A percentile compares a stretch with the other conserved stretches of the same genome.
These are phyloP conservation scores for Trichoderma cornu-damae DNA, from an alignment of 2,329 filamentous ascomycete species.

Conservation along the genomic window DNA sequence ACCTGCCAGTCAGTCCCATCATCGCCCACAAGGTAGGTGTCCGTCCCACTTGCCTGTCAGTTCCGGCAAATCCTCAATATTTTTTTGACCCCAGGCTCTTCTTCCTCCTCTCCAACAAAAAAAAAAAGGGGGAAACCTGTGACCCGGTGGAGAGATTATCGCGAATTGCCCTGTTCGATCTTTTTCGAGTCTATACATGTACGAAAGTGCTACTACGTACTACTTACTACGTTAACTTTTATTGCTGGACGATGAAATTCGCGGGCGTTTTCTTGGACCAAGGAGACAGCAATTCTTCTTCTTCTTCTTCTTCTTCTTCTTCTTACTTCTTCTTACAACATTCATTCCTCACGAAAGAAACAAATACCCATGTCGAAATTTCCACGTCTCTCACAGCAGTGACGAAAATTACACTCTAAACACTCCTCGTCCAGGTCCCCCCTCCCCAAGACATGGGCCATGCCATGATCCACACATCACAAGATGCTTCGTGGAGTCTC, in stretches of 20 bases:
- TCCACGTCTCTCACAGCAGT: not conserved
- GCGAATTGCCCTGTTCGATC: no score
- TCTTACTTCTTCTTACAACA: no score
- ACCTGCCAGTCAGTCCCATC: not conserved
- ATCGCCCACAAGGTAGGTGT: not conserved
- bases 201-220: no score
- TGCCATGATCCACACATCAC: slow-evolving; percentile 6
- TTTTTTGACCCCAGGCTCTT: not conserved
- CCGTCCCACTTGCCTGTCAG: slow-evolving; percentile 16
- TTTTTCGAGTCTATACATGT: no score
- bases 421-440: not conserved
- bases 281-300: no score
- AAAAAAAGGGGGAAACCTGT: no score
- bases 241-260: no score
- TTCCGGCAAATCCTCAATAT: slow-evolving; percentile 13
- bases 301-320: no score
- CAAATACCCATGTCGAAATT: not conserved
- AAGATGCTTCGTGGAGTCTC: slow-evolving; percentile 1
- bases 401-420: not conserved
- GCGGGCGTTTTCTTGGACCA: no score
- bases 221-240: no score
- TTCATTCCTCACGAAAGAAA: not conserved
- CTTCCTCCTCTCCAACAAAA: not conserved
- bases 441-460: slow-evolving; percentile 6
- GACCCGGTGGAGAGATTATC: no score